These are phyloP conservation scores for Globisporangium rhizosaccharum DNA, from an alignment of 352 stramenopile genomes.

Conservation along the genomic window DNA sequence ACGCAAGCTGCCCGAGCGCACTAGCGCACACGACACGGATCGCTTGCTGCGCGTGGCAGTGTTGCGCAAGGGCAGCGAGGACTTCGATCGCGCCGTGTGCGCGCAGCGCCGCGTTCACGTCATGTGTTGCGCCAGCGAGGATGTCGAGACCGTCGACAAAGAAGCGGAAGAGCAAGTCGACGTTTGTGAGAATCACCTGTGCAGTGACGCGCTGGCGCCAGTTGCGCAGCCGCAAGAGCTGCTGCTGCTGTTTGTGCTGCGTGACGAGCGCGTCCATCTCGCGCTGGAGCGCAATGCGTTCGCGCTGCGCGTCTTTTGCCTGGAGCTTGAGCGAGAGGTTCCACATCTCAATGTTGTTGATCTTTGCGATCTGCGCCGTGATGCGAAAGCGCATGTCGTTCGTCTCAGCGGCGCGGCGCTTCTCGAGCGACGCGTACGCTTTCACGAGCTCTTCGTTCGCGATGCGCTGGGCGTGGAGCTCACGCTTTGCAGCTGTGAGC, in stretches of 20 bases:
- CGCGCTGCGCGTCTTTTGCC: slow-evolving; percentile 45
- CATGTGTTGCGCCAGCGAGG: slow-evolving; percentile 36
- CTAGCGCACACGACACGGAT: slow-evolving; percentile 44
- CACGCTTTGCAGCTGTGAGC: slow-evolving; percentile 59
- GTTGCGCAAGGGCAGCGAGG: slow-evolving; percentile 33
- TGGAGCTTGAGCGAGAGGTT: slow-evolving; percentile 71
- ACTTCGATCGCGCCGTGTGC: slow-evolving; percentile 64
- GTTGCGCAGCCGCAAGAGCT: slow-evolving; percentile 50
- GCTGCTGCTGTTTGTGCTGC: slow-evolving; percentile 65
- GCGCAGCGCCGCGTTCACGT: slow-evolving; percentile 47
- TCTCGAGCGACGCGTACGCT: slow-evolving; percentile 58
- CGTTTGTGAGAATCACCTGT: slow-evolving; percentile 60
- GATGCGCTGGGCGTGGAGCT: slow-evolving; percentile 59
- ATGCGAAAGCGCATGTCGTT: slow-evolving; percentile 82
- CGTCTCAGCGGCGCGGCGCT: slow-evolving; percentile 60
- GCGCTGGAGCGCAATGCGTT: slow-evolving; percentile 44
- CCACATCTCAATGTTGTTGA: slow-evolving; percentile 80
- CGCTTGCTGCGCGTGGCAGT: slow-evolving; percentile 22
- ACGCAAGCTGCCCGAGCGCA: slow-evolving; percentile 52
- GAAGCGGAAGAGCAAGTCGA: slow-evolving; percentile 60
- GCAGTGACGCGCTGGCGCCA: slow-evolving; percentile 67
- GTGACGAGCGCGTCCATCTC: slow-evolving; percentile 32
- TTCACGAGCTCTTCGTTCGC: slow-evolving; percentile 66
- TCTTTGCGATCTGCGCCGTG: slow-evolving; percentile 52
- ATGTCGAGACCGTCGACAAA: slow-evolving; percentile 57